Conservation (phyloP, 176 grass and related monocot genomes). For the Ampelocalamus luodianensis region DNA sequence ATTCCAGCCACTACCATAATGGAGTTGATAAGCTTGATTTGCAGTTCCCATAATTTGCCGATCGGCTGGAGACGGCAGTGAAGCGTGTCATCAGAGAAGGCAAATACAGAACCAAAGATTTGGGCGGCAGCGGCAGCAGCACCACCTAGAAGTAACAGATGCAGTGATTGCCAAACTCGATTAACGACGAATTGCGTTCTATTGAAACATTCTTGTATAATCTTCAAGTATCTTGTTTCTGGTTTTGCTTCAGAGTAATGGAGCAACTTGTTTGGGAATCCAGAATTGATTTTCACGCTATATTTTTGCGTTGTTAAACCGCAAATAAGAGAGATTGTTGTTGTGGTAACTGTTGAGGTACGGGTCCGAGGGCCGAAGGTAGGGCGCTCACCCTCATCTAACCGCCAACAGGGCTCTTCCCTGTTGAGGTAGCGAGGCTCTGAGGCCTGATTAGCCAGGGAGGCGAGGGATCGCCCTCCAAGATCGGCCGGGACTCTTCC, state of each 20-base stretch:
- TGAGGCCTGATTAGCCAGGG: too few species aligned
- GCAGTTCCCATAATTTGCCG: constrained; percentile 84
- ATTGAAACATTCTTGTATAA: constrained; percentile 26
- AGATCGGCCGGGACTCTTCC: too few species aligned
- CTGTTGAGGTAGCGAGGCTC: too few species aligned
- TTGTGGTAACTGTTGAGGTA: too few species aligned
- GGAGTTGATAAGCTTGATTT: constrained; percentile 13
- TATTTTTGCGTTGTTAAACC: constrained; percentile 37
- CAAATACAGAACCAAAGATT: constrained; percentile 85
- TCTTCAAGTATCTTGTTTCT: constrained; percentile 4
- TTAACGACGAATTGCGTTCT: not conserved
- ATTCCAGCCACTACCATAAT: too few species aligned
- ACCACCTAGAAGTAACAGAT: constrained; percentile 85
- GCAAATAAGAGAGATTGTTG: constrained; percentile 52
- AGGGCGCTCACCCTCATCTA: too few species aligned
- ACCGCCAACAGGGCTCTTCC: too few species aligned
- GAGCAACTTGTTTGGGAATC: constrained; percentile 22
- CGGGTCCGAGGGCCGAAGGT: too few species aligned
- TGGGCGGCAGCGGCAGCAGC: constrained; percentile 84
- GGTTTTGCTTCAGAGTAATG: constrained; percentile 25
- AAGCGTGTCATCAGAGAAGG: constrained; percentile 84
- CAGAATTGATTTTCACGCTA: not conserved
- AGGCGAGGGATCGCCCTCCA: too few species aligned
- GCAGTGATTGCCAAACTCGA: constrained; percentile 68
- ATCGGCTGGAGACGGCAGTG: constrained; percentile 78